Evolutionary conservation across 495 filamentous ascomycete species (phyloP).

Genomic region (Penicillium antarcticum): DNA sequence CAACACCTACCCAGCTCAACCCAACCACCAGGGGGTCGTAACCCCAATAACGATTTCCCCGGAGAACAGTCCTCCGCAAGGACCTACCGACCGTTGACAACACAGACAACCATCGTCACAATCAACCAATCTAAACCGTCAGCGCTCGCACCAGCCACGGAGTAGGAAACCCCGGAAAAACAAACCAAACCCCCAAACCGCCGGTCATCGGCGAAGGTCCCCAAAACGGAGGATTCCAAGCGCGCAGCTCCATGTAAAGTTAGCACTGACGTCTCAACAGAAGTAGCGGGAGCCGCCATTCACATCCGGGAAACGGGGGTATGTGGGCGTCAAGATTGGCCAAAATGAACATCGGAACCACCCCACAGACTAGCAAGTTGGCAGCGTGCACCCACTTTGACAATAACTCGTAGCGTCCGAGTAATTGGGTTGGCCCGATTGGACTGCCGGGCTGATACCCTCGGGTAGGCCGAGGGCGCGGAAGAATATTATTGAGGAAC

Average conservation of each 20-base stretch:
- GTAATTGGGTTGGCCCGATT: slow-evolving; percentile 2
- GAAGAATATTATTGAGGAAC: slow-evolving; percentile 20
- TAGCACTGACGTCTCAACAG: slow-evolving; percentile 7
- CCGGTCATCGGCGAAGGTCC: slow-evolving; percentile 18
- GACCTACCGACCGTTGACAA: not conserved
- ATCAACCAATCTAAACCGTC: not conserved
- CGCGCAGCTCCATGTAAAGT: not conserved
- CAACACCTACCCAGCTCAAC: not conserved
- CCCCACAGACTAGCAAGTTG: not conserved
- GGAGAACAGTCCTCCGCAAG: slow-evolving; percentile 2
- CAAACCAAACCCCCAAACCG: not conserved
- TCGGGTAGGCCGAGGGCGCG: slow-evolving; percentile 9
- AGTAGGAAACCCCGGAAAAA: not conserved
- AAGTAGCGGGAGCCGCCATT: slow-evolving; percentile 4
- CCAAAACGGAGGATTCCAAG: slow-evolving; percentile 10
- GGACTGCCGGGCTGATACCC: slow-evolving; percentile 6
- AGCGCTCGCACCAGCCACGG: not conserved
- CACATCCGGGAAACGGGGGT: not conserved
- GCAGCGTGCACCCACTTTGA: too few species aligned
- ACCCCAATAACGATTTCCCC: not conserved
- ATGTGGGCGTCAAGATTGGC: not conserved
- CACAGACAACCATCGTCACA: not conserved
- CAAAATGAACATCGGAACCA: not conserved
- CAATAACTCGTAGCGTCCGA: not conserved
- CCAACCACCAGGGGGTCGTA: not conserved